phyloP scores from a whole-genome alignment of 192 early-diverging fungal genomes.

The Haplosporangium gracile region DNA sequence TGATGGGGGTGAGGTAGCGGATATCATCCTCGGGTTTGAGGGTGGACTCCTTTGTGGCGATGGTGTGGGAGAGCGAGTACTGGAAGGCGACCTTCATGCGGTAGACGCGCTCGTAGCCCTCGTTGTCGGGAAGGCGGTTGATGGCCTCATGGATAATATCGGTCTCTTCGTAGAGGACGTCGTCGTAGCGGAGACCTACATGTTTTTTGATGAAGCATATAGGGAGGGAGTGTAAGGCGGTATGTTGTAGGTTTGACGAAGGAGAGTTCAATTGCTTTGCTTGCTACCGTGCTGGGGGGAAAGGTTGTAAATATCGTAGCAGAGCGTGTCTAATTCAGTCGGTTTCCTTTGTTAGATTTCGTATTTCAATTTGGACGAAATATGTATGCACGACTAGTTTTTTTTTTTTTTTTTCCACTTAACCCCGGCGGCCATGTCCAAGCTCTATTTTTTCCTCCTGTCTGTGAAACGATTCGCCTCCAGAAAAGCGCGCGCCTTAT shows the following conservation, averaged over 20 bases:
- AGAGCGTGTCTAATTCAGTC: neutral
- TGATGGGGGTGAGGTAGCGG: slow-evolving; percentile 85
- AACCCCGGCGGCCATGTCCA: neutral
- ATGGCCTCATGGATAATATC: slow-evolving; percentile 86
- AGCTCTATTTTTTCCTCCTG: neutral
- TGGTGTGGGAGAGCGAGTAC: slow-evolving; percentile 76
- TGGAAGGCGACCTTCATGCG: slow-evolving; percentile 86
- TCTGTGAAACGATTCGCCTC: neutral
- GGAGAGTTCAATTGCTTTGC: too few species aligned
- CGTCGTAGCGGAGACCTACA: slow-evolving; percentile 90
- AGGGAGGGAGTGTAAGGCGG: neutral
- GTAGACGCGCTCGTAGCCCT: slow-evolving; percentile 80
- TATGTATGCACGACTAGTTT: neutral
- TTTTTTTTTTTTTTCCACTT: too few species aligned
- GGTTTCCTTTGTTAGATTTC: neutral
- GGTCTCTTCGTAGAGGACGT: slow-evolving; percentile 89
- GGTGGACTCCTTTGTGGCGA: slow-evolving; percentile 78
- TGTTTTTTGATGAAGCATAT: neutral
- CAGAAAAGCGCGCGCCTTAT: neutral
- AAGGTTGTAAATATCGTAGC: too few species aligned
- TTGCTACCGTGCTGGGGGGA: too few species aligned
- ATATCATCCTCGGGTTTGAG: slow-evolving; percentile 86
- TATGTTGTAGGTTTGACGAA: neutral
- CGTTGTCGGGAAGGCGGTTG: slow-evolving; percentile 77
- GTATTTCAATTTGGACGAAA: neutral